phyloP scores from a whole-genome alignment of 345 rosid genomes.

The Rhodamnia rubescens region DNA sequence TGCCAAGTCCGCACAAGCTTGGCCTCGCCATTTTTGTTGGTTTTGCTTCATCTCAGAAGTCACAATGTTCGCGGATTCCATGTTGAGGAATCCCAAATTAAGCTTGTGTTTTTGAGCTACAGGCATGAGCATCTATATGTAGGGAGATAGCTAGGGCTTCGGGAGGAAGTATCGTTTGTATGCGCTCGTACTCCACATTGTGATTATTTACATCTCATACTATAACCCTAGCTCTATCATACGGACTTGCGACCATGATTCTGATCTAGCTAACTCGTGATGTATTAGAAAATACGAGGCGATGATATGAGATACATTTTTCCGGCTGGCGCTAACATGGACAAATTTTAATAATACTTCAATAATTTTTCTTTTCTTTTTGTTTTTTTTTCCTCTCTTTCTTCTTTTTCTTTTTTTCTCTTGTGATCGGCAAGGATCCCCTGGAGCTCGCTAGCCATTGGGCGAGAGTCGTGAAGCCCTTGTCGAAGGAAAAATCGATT shows the following conservation, averaged over 20 bases:
- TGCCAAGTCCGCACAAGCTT: constrained; percentile 10
- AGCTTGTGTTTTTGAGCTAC: not conserved
- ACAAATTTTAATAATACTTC: too few relatives aligned
- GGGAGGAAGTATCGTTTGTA: not conserved
- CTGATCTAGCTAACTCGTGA: too few relatives aligned
- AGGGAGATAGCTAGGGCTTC: not conserved
- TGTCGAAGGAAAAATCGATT: too few relatives aligned
- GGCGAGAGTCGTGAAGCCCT: too few relatives aligned
- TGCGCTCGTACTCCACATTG: not conserved
- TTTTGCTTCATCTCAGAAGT: not conserved
- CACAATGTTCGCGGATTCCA: not conserved
- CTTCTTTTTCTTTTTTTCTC: too few relatives aligned
- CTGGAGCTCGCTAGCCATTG: too few relatives aligned
- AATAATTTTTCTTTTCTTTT: too few relatives aligned
- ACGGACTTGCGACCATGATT: not conserved
- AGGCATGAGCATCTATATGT: not conserved
- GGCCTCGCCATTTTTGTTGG: constrained; percentile 33
- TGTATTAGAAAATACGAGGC: too few relatives aligned
- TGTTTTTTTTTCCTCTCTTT: too few relatives aligned
- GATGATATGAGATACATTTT: too few relatives aligned
- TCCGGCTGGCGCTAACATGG: too few relatives aligned
- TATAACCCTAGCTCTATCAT: not conserved
- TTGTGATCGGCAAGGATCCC: too few relatives aligned
- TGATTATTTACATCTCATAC: not conserved
- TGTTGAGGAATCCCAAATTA: not conserved